Evolutionary conservation across 2,329 filamentous ascomycete genomes (phyloP).

Genomic region (Cordyceps pruinosa): DNA sequence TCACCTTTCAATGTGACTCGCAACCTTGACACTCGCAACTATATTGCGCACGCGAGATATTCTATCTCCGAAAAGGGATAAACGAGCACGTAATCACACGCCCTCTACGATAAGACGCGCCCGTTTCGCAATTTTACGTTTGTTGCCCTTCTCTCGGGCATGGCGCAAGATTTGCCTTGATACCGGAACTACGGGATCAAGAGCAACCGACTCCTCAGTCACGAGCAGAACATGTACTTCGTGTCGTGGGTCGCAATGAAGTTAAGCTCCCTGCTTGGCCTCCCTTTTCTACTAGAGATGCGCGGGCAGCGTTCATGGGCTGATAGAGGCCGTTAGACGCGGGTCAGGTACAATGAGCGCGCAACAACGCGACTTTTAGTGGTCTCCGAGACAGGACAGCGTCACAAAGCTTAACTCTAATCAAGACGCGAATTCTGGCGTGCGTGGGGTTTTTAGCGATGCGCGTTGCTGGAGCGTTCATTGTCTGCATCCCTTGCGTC

Average conservation of each 20-base stretch:
- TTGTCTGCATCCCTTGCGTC: constrained; percentile 5
- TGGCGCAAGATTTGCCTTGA: too few species aligned
- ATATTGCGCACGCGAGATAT: too few species aligned
- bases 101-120: too few species aligned
- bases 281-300: neutral
- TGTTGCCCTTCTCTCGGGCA: too few species aligned
- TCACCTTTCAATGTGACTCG: too few species aligned
- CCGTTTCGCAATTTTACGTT: too few species aligned
- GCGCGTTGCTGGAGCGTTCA: neutral
- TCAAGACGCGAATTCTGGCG: neutral
- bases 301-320: neutral
- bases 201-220: neutral
- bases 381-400: neutral
- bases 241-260: neutral
- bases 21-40: too few species aligned
- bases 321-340: neutral
- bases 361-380: neutral
- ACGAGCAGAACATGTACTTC: neutral
- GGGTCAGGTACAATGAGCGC: neutral
- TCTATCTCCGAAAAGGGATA: too few species aligned
- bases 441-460: neutral
- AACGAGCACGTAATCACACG: too few species aligned
- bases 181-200: too few species aligned
- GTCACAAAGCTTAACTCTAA: neutral
- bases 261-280: neutral